Conservation (phyloP, 805 yeast genomes). For the Yarrowia bubula region DNA sequence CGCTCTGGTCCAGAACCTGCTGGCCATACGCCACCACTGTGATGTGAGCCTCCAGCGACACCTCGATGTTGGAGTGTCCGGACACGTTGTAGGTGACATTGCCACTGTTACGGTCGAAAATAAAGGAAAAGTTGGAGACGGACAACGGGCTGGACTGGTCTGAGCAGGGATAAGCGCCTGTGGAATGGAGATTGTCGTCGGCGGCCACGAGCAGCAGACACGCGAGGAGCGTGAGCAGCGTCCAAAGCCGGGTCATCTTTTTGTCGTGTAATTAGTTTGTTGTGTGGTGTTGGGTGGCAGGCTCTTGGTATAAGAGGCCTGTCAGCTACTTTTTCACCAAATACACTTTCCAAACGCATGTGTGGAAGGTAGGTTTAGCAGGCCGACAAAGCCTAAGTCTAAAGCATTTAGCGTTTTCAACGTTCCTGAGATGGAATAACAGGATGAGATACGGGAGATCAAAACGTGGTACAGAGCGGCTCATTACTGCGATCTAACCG, state of each 20-base stretch:
- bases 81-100: slow-evolving; percentile 18
- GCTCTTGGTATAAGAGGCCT: background rate
- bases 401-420: background rate
- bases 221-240: background rate
- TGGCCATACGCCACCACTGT: slow-evolving; percentile 37
- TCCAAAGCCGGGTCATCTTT: background rate
- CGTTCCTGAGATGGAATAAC: background rate
- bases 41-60: slow-evolving; percentile 28
- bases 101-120: slow-evolving; percentile 14
- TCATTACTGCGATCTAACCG: background rate
- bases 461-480: no score
- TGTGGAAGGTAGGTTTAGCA: background rate
- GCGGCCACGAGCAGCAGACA: background rate
- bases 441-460: background rate
- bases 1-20: slow-evolving; percentile 33
- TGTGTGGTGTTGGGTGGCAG: background rate
- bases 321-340: background rate
- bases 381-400: background rate
- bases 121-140: slow-evolving; percentile 18
- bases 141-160: slow-evolving; percentile 7
- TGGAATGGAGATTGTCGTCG: slow-evolving; percentile 23
- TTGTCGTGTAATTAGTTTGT: background rate
- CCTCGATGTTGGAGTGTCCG: slow-evolving; percentile 25
- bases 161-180: slow-evolving; percentile 22
- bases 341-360: background rate